These are phyloP conservation scores for Filosporella fistucella DNA, from an alignment of 495 filamentous ascomycete species.

Conservation along the genomic window DNA sequence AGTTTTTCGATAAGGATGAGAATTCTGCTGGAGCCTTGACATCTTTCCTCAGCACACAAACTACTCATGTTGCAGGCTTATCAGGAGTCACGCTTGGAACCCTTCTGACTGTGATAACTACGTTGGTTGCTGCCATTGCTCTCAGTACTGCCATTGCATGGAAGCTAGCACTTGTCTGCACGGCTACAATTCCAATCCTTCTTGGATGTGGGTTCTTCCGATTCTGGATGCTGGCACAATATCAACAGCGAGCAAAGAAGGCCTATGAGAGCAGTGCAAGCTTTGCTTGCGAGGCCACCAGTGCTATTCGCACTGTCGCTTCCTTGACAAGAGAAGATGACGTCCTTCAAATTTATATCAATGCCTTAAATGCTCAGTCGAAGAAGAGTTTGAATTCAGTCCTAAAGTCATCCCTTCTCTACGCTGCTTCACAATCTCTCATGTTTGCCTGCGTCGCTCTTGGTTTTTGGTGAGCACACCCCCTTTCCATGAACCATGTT, in stretches of 20 bases:
- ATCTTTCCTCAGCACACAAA: slow-evolving; percentile 80
- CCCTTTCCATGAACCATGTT: not conserved
- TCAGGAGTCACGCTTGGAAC: slow-evolving; percentile 79
- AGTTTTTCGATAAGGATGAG: slow-evolving; percentile 80
- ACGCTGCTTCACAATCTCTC: slow-evolving; percentile 73
- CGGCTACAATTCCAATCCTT: slow-evolving; percentile 70
- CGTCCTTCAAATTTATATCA: slow-evolving; percentile 69
- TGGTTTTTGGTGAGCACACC: slow-evolving; percentile 64
- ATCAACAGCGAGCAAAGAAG: slow-evolving; percentile 64
- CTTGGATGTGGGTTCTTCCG: slow-evolving; percentile 80
- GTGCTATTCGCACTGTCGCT: slow-evolving; percentile 90
- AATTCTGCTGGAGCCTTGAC: slow-evolving; percentile 83
- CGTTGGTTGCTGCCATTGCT: slow-evolving; percentile 62
- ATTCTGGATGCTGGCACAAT: slow-evolving; percentile 74
- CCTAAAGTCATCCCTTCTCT: slow-evolving; percentile 63
- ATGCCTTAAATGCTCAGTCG: slow-evolving; percentile 59
- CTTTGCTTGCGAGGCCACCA: slow-evolving; percentile 88
- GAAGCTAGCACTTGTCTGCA: slow-evolving; percentile 87
- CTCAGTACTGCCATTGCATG: slow-evolving; percentile 72
- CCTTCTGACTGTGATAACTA: slow-evolving; percentile 69
- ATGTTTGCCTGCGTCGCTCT: slow-evolving; percentile 80
- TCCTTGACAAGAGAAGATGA: slow-evolving; percentile 79
- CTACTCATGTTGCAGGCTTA: slow-evolving; percentile 78
- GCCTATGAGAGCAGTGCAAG: slow-evolving; percentile 72
- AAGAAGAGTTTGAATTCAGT: slow-evolving; percentile 60